Conservation (phyloP, 202 grass and related monocot species). For the Sporobolus alterniflorus region DNA sequence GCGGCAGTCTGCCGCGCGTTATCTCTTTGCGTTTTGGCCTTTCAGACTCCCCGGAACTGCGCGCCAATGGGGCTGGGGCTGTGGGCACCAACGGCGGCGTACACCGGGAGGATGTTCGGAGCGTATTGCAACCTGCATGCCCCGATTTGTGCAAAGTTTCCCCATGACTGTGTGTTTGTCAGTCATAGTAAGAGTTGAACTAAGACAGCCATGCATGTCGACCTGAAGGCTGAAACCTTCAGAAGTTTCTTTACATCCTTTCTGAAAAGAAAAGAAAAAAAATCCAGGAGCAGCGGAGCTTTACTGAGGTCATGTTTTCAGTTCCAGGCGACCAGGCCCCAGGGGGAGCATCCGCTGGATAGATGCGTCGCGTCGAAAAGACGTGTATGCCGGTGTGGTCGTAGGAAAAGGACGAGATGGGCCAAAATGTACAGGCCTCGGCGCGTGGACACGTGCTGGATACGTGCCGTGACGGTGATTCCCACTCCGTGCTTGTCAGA, state of each 20-base stretch:
- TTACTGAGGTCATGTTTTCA: background rate
- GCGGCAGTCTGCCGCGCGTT: slow-evolving; percentile 25
- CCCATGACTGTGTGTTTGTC: background rate
- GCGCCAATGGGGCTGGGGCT: background rate
- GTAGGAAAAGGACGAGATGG: slow-evolving; percentile 2
- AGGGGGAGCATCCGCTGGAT: background rate
- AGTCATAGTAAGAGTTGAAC: too few relatives aligned
- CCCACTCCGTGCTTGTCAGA: background rate
- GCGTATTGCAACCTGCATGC: background rate
- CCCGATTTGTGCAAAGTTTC: background rate
- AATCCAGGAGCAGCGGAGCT: too few relatives aligned
- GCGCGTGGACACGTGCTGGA: slow-evolving; percentile 32
- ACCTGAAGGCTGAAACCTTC: too few relatives aligned
- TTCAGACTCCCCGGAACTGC: background rate
- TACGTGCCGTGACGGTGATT: slow-evolving; percentile 42
- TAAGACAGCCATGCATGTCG: too few relatives aligned
- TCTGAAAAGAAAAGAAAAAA: background rate
- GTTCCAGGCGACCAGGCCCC: background rate
- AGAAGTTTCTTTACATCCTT: background rate
- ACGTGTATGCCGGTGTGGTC: background rate
- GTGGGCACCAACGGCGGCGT: background rate
- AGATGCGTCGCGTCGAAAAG: background rate
- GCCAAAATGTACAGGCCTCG: background rate
- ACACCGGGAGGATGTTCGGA: background rate
- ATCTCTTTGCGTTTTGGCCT: slow-evolving; percentile 14